phyloP scores from a whole-genome alignment of 2,329 filamentous ascomycete species.

The Zymoseptoria brevis region DNA sequence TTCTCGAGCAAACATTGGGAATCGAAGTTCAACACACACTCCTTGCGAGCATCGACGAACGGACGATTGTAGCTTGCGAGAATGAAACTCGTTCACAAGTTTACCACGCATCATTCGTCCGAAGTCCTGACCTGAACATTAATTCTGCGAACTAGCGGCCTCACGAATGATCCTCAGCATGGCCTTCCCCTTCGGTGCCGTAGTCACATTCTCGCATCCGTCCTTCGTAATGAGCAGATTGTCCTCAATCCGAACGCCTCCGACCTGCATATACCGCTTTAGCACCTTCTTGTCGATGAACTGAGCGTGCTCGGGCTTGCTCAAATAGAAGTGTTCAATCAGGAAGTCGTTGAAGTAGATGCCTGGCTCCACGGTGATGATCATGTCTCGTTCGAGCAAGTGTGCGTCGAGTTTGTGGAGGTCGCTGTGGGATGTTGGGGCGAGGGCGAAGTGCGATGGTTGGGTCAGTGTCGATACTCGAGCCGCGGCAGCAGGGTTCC shows the following conservation, averaged over 20 bases:
- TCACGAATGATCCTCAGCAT: conserved; percentile 24
- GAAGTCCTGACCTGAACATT: background rate
- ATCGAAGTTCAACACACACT: background rate
- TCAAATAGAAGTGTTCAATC: conserved; percentile 57
- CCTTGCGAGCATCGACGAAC: background rate
- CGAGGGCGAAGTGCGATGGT: conserved; percentile 1
- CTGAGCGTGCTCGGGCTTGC: conserved; percentile 48
- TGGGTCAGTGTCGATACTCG: conserved; percentile 53
- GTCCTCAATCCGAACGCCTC: conserved; percentile 85
- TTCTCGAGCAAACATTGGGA: background rate
- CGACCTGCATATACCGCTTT: conserved; percentile 64
- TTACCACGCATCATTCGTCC: background rate
- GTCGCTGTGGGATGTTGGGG: background rate
- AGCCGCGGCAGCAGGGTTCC: conserved; percentile 62
- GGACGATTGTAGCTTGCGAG: background rate
- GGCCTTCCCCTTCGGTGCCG: conserved; percentile 50
- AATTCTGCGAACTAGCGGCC: conserved; percentile 2
- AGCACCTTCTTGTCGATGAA: conserved; percentile 60
- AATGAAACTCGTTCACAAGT: background rate
- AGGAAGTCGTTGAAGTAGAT: conserved; percentile 69
- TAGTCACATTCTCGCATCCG: conserved; percentile 79
- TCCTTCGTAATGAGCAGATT: conserved; percentile 71
- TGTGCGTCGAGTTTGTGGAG: conserved; percentile 7
- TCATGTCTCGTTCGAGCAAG: conserved; percentile 53
- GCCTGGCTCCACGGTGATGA: conserved; percentile 92